Percentiles rank a stretch among this genome's conserved stretches.
Conservation (phyloP, 2,329 filamentous ascomycete genomes). For the Pseudodiploospora longispora region DNA sequence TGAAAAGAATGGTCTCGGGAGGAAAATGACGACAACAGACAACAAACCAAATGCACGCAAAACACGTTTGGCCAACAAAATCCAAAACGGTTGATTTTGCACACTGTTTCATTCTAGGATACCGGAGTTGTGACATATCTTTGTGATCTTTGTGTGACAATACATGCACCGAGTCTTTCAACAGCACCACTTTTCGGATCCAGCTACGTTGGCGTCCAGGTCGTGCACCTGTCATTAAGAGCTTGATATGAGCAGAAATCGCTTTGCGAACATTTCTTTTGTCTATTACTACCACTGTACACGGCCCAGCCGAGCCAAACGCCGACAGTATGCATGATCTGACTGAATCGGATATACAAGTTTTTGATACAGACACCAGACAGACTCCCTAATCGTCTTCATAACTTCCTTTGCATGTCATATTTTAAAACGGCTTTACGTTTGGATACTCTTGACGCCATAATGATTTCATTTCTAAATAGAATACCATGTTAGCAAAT, state of each 20-base stretch:
- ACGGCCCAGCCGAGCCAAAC: conserved; percentile 24
- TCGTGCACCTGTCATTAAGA: no score
- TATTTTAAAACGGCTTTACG: conserved; percentile 23
- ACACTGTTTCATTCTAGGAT: no score
- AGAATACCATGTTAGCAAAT: not conserved
- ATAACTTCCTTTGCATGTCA: not conserved
- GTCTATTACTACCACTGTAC: conserved; percentile 17
- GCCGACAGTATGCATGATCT: conserved; percentile 25
- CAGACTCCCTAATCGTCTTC: conserved; percentile 8
- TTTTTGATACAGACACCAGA: conserved; percentile 18
- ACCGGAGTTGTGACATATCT: no score
- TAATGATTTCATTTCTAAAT: conserved; percentile 37
- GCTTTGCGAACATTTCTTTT: not conserved
- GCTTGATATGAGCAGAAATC: no score
- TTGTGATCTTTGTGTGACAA: not conserved
- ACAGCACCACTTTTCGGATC: no score
- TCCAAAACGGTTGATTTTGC: no score
- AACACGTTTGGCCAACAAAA: no score
- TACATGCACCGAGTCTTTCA: no score
- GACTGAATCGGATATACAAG: conserved; percentile 21
- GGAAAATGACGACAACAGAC: no score
- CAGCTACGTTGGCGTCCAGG: no score
- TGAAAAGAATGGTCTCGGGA: no score
- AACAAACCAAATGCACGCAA: no score
- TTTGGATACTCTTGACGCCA: conserved; percentile 32